These are phyloP conservation scores for Elsinoe batatas DNA, from an alignment of 2,329 filamentous ascomycete species.

Conservation along the genomic window DNA sequence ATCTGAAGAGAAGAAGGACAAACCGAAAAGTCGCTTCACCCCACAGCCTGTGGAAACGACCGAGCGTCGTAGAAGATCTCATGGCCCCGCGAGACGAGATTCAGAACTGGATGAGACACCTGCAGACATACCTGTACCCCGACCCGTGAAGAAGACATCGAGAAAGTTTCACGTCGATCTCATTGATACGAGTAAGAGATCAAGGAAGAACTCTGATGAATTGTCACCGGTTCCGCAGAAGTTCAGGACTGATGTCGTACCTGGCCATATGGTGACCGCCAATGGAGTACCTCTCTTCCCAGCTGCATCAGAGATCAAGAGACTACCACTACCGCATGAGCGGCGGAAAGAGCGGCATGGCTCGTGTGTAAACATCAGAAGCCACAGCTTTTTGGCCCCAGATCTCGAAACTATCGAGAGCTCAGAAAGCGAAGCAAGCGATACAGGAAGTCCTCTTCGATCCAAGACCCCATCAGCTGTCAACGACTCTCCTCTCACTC, in stretches of 20 bases:
- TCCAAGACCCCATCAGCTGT: constrained; percentile 31
- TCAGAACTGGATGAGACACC: constrained; percentile 14
- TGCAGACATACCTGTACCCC: constrained; percentile 12
- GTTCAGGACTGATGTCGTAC: constrained; percentile 63
- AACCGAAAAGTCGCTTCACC: constrained; percentile 22
- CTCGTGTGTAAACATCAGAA: constrained; percentile 18
- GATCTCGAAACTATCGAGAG: constrained; percentile 53
- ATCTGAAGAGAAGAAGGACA: constrained; percentile 11
- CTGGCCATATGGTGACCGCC: constrained; percentile 29
- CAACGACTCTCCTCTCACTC: constrained; percentile 34
- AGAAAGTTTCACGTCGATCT: constrained; percentile 65
- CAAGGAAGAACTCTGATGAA: constrained; percentile 55
- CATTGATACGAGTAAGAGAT: constrained; percentile 67
- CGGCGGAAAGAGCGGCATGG: constrained; percentile 15
- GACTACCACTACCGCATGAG: constrained; percentile 13
- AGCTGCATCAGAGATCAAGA: not conserved
- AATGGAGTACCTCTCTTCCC: constrained; percentile 9
- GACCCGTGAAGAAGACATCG: constrained; percentile 20
- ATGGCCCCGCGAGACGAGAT: constrained; percentile 17
- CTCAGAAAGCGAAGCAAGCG: constrained; percentile 36
- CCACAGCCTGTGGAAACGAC: constrained; percentile 27
- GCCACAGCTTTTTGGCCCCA: constrained; percentile 51
- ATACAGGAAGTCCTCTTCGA: constrained; percentile 14
- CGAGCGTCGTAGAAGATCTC: constrained; percentile 18
- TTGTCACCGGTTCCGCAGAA: constrained; percentile 52